phyloP scores from a whole-genome alignment of 805 yeast genomes.

The Nakazawaea wyomingensis region DNA sequence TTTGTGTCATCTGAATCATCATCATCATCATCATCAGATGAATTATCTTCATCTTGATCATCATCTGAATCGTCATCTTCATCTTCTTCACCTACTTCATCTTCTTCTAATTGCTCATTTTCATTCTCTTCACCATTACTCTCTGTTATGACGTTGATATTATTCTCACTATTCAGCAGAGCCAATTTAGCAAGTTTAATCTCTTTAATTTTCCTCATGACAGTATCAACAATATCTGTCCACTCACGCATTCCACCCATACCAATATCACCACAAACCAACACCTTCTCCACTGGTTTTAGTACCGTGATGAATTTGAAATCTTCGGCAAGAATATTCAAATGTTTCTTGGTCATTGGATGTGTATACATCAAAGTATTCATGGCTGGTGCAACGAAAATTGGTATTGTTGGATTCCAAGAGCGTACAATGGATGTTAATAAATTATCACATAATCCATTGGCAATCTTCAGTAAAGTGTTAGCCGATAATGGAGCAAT shows the following conservation, averaged over 20 bases:
- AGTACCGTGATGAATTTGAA: slow-evolving; percentile 95
- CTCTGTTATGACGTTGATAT: slow-evolving; percentile 45
- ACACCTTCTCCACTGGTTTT: slow-evolving; percentile 93
- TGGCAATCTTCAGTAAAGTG: slow-evolving; percentile 80
- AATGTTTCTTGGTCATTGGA: slow-evolving; percentile 79
- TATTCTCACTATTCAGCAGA: slow-evolving; percentile 26
- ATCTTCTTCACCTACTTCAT: slow-evolving; percentile 33
- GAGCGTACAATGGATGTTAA: slow-evolving; percentile 88
- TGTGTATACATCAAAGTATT: slow-evolving; percentile 88
- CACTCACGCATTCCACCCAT: slow-evolving; percentile 99
- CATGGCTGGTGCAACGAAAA: slow-evolving; percentile 93
- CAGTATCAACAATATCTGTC: slow-evolving; percentile 85
- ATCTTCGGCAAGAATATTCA: slow-evolving; percentile 72
- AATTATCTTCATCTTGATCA: slow-evolving; percentile 21
- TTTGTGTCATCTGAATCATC: slow-evolving; percentile 16
- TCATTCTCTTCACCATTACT: slow-evolving; percentile 45
- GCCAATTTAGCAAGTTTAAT: slow-evolving; percentile 29
- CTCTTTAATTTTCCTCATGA: slow-evolving; percentile 66
- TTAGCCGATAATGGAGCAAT: slow-evolving; percentile 96
- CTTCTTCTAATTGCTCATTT: slow-evolving; percentile 39
- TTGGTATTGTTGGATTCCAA: slow-evolving; percentile 91
- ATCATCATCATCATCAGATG: slow-evolving; percentile 13
- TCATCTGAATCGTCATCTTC: slow-evolving; percentile 35
- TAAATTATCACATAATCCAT: slow-evolving; percentile 90
- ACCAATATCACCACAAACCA: slow-evolving; percentile 94